Percentiles rank a stretch among this genome's conserved stretches.
phyloP scores from a whole-genome alignment of 2,329 filamentous ascomycete genomes.

The Fusarium chaquense region DNA sequence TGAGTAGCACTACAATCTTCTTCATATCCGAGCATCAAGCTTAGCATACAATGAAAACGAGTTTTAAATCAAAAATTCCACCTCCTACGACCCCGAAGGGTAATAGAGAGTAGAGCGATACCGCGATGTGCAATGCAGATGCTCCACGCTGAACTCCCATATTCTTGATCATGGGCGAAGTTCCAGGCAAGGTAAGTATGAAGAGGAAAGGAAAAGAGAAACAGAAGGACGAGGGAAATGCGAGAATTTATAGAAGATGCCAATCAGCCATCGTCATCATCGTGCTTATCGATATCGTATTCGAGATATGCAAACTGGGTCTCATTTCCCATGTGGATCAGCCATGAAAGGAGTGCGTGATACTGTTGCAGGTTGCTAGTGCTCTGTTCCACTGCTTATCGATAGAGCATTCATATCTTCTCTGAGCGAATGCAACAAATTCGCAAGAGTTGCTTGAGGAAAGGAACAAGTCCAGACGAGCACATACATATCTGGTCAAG shows the following conservation, averaged over 20 bases:
- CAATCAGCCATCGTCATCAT: neutral
- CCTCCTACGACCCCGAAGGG: slow-evolving; percentile 21
- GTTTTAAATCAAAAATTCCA: slow-evolving; percentile 24
- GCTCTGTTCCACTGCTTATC: neutral
- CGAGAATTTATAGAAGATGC: neutral
- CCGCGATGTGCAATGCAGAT: slow-evolving; percentile 26
- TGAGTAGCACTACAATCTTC: neutral
- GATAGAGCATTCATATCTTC: neutral
- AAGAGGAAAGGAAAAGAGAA: slow-evolving; percentile 12
- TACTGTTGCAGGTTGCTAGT: too few species aligned
- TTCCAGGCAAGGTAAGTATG: slow-evolving; percentile 29
- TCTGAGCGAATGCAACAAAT: neutral
- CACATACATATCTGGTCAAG: fast-evolving
- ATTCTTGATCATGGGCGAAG: slow-evolving; percentile 17
- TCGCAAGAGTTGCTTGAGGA: neutral
- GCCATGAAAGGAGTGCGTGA: neutral
- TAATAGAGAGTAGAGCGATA: slow-evolving; percentile 19
- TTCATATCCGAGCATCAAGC: slow-evolving; percentile 9
- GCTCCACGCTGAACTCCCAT: slow-evolving; percentile 19
- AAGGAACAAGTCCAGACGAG: neutral
- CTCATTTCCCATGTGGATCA: slow-evolving; percentile 2
- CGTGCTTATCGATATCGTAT: neutral
- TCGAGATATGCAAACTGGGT: neutral
- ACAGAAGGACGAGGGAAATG: neutral
- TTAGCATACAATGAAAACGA: slow-evolving; percentile 7